Evolutionary conservation across 169 alveolate genomes (phyloP).

Genomic region (Plasmodium adleri): DNA sequence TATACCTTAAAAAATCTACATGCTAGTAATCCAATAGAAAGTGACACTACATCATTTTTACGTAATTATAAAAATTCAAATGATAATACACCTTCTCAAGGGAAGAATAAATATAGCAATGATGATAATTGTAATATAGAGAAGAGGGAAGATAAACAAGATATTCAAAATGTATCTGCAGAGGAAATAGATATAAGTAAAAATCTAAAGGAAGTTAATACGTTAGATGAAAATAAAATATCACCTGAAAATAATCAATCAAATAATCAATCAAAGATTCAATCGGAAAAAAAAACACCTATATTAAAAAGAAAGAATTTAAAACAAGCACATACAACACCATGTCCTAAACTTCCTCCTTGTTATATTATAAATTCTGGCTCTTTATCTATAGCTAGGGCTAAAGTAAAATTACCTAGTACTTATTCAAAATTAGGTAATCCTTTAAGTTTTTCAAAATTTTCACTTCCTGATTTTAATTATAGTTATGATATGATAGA

Average conservation of each 20-base stretch:
- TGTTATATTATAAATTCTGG: slow-evolving; percentile 74
- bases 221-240: not conserved
- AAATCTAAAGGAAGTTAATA: not conserved
- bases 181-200: not conserved
- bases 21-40: slow-evolving; percentile 15
- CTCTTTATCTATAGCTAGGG: slow-evolving; percentile 75
- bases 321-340: not conserved
- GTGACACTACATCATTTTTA: not conserved
- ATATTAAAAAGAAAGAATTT: not conserved
- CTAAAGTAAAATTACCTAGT: slow-evolving; percentile 84
- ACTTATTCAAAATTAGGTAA: slow-evolving; percentile 86
- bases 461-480: slow-evolving; percentile 79
- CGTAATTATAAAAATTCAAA: not conserved
- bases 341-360: slow-evolving; percentile 74
- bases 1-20: slow-evolving; percentile 1
- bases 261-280: not conserved
- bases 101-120: not conserved
- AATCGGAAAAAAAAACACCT: not conserved
- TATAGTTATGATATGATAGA: slow-evolving; percentile 80
- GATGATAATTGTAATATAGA: not conserved
- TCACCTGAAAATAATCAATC: not conserved
- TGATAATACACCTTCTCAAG: not conserved
- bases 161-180: not conserved
- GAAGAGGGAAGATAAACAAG: not conserved
- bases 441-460: slow-evolving; percentile 82